phyloP scores from a whole-genome alignment of 352 stramenopile species.

The Phytophthora chlamydospora region DNA sequence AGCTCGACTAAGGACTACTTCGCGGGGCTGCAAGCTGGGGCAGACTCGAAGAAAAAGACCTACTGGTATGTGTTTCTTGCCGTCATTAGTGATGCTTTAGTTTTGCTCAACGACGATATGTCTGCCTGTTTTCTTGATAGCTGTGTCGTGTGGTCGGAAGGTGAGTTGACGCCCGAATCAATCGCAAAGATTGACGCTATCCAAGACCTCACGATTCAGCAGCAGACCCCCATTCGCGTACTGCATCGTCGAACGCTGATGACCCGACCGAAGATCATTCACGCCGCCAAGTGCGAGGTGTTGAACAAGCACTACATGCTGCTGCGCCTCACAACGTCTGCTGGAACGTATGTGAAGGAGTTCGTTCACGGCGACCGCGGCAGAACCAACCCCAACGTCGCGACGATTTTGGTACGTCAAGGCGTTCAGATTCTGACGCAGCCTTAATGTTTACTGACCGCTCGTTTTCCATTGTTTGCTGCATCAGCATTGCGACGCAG shows the following conservation, averaged over 20 bases:
- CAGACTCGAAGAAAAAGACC: constrained; percentile 89
- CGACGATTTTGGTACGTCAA: constrained; percentile 79
- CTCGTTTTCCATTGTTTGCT: constrained; percentile 40
- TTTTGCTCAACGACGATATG: neutral
- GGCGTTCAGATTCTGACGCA: neutral
- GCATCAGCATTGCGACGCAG: constrained; percentile 80
- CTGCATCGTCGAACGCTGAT: constrained; percentile 96
- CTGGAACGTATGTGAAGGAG: constrained; percentile 99
- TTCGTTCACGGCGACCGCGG: constrained; percentile 99
- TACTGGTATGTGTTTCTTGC: constrained; percentile 64
- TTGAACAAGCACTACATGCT: constrained; percentile 98
- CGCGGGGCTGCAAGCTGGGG: constrained; percentile 72
- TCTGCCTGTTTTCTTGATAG: constrained; percentile 30
- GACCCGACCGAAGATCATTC: constrained; percentile 91
- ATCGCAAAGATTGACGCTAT: constrained; percentile 81
- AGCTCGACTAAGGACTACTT: constrained; percentile 84
- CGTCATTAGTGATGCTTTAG: neutral
- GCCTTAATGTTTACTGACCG: constrained; percentile 1
- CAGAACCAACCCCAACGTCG: constrained; percentile 96
- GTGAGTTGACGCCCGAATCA: constrained; percentile 54
- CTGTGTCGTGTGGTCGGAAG: constrained; percentile 82
- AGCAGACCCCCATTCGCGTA: constrained; percentile 98
- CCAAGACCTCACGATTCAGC: constrained; percentile 90
- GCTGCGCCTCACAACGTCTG: constrained; percentile 94
- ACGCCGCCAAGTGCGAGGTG: constrained; percentile 84